Evolutionary conservation across 2,329 filamentous ascomycete genomes (phyloP).

Genomic region (Paraphaeosphaeria sporulosa): DNA sequence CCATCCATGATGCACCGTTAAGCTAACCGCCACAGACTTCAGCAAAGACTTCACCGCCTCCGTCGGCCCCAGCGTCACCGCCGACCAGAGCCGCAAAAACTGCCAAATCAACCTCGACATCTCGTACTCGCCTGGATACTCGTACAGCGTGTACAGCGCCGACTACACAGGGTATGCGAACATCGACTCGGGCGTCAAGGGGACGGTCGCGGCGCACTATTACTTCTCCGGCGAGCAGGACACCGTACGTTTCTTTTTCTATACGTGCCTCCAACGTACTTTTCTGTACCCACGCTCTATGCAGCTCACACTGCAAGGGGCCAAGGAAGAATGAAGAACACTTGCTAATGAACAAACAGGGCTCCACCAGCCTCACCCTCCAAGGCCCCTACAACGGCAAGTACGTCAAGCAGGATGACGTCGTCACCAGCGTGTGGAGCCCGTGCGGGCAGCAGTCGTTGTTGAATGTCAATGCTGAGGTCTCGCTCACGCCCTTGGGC

Average conservation of each 20-base stretch:
- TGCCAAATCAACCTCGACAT: slow-evolving; percentile 49
- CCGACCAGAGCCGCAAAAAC: slow-evolving; percentile 46
- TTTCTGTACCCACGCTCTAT: neutral
- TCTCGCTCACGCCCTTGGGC: slow-evolving; percentile 37
- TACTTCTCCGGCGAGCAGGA: slow-evolving; percentile 46
- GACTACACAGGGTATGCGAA: slow-evolving; percentile 47
- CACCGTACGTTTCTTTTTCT: slow-evolving; percentile 27
- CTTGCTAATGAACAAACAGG: neutral
- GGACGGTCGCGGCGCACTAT: slow-evolving; percentile 43
- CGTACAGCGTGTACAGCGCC: slow-evolving; percentile 44
- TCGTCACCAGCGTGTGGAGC: slow-evolving; percentile 37
- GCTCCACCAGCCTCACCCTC: slow-evolving; percentile 26
- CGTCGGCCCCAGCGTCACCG: slow-evolving; percentile 32
- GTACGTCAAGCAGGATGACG: slow-evolving; percentile 56
- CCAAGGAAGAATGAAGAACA: neutral
- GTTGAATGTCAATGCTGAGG: slow-evolving; percentile 43
- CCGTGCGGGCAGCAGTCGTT: slow-evolving; percentile 36
- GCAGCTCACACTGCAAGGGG: neutral
- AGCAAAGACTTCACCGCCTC: slow-evolving; percentile 41
- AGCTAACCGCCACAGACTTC: slow-evolving; percentile 29
- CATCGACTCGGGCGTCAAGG: slow-evolving; percentile 46
- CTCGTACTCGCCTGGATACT: slow-evolving; percentile 46
- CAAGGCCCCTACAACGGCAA: slow-evolving; percentile 52
- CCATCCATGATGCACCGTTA: neutral
- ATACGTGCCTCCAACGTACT: neutral